Conservation (phyloP, 2,329 filamentous ascomycete genomes). For the Acephala macrosclerotiorum region DNA sequence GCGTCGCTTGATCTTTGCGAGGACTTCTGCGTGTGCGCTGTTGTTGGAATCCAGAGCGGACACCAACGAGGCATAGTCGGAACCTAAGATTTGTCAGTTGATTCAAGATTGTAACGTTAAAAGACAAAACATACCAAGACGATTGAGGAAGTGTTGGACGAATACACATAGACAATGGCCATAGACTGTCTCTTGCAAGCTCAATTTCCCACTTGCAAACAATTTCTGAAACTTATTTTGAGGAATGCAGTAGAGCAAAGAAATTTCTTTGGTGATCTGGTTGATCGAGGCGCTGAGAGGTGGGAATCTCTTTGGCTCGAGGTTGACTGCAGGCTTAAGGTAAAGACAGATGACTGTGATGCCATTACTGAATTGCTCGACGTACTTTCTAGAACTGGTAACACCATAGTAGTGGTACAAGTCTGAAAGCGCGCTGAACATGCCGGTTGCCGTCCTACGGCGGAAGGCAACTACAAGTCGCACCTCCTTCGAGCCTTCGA, state of each 20-base stretch:
- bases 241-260: constrained; percentile 94
- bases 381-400: constrained; percentile 95
- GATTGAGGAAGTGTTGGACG: constrained; percentile 96
- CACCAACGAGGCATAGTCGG: constrained; percentile 88
- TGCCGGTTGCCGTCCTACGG: constrained; percentile 86
- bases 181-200: constrained; percentile 96
- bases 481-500: constrained; percentile 91
- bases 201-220: constrained; percentile 86
- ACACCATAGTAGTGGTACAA: constrained; percentile 99
- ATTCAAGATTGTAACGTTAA: not conserved
- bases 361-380: constrained; percentile 98
- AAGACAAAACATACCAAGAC: constrained; percentile 64
- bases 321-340: constrained; percentile 73
- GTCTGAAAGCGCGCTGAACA: constrained; percentile 95
- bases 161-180: constrained; percentile 98
- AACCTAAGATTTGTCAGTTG: constrained; percentile 48
- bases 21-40: constrained; percentile 80
- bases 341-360: constrained; percentile 98
- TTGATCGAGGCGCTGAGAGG: constrained; percentile 94
- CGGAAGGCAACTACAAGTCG: constrained; percentile 94
- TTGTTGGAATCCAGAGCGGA: constrained; percentile 83
- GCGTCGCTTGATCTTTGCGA: constrained; percentile 94
- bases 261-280: constrained; percentile 99
- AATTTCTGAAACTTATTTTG: constrained; percentile 95
- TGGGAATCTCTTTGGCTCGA: constrained; percentile 67